Evolutionary conservation across 768 basidiomycete genomes (phyloP), one percentile per base, ranked within the genome.

Genomic region (Phylloporus sp.): DNA sequence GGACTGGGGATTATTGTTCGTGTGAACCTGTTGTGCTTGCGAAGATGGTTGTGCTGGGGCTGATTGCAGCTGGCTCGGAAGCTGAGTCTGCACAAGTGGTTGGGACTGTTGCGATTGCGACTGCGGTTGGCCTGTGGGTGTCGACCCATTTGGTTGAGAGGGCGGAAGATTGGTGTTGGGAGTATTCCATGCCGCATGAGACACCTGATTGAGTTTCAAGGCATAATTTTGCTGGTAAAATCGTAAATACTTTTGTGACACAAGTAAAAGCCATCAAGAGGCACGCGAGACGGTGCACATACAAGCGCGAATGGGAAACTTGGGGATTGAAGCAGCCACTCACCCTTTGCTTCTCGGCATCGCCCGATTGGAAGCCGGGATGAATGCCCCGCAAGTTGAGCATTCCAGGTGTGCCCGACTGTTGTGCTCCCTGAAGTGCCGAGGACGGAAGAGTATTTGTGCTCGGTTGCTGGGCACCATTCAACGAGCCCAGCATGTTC

Each of bases 291-390:
- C 20, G 49, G 43, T 39, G 58, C 34, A 47, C 13, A n/a, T 29
- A 48, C 22, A 31, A 10, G 29, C 39, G 44, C 27, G 45, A 15
- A 32, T 2, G 43, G 28, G 23, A 22, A 20, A 29, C 26, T n/a
- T 16, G 31, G 45, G 20, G 20, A 31, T 10, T 16, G 22, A 51
- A 10, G 36, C 2, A 6, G 13, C 3, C 2, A 78, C 84, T 71
- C 71, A 87, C 85, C 76, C 87, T 78, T 62, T 67, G 66, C 46
- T 89, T 88, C 61, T 88, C 88, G 16, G 78, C 72, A 49, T 90
- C 88, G 18, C 77, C 72, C 52, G 70, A 74, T 65, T 81, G 80
- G 50, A 82, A 68, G 74, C 57, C 80, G 27, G 59, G 67, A 46
- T 68, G 68, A 36, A 63, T 67, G 58, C 68, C 75, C 53, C 63